phyloP scores from a whole-genome alignment of 2,329 filamentous ascomycete species.

The Lachnellula suecica region DNA sequence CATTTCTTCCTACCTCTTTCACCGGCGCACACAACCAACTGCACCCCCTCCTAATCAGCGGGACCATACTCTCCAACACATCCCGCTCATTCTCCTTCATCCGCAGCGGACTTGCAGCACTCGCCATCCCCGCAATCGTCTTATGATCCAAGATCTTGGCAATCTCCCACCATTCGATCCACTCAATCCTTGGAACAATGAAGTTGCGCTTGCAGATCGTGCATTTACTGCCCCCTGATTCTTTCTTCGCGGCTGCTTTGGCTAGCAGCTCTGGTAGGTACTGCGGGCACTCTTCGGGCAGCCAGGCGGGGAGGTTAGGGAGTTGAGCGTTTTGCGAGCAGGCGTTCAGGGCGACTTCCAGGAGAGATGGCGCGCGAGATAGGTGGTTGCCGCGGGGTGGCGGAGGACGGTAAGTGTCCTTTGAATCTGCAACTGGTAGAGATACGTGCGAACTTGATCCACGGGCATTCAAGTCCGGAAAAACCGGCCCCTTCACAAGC shows the following conservation, averaged over 20 bases:
- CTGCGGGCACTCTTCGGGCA: constrained; percentile 23
- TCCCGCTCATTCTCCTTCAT: constrained; percentile 30
- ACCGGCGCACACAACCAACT: constrained; percentile 34
- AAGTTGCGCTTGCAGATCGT: constrained; percentile 49
- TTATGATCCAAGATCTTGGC: constrained; percentile 17
- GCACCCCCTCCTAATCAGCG: constrained; percentile 35
- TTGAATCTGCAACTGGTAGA: constrained; percentile 17
- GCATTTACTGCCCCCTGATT: constrained; percentile 50
- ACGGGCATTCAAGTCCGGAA: constrained; percentile 11
- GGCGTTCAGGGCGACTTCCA: constrained; percentile 30
- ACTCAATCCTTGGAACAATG: constrained; percentile 53
- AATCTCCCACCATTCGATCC: constrained; percentile 62
- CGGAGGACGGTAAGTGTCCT: constrained; percentile 22
- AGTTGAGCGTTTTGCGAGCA: constrained; percentile 25
- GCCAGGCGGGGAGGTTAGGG: constrained; percentile 20
- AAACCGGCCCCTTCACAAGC: constrained; percentile 28
- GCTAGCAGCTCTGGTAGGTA: constrained; percentile 22
- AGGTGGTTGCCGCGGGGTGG: constrained; percentile 9
- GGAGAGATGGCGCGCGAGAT: constrained; percentile 30
- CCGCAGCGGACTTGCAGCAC: constrained; percentile 22
- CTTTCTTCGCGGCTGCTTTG: constrained; percentile 38
- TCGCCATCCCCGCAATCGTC: constrained; percentile 10
- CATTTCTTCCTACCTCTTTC: background rate
- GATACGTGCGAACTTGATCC: background rate
- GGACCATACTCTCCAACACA: constrained; percentile 31